Conservation (phyloP, 2,329 filamentous ascomycete genomes). For the Trichoderma gracile region DNA sequence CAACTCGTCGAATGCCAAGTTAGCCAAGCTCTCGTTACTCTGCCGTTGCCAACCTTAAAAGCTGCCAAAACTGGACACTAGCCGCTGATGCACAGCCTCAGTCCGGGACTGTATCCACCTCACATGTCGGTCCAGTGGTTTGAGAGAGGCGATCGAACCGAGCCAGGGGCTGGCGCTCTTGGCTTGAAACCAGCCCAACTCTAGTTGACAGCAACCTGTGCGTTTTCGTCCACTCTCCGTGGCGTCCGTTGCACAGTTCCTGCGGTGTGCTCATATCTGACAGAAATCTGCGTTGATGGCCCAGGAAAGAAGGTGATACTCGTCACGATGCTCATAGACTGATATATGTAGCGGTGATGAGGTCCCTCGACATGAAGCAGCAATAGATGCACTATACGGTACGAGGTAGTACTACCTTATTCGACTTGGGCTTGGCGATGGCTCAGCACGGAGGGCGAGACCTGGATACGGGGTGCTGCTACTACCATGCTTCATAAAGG, state of each 20-base stretch:
- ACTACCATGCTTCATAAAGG: not conserved
- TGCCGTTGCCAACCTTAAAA: slow-evolving; percentile 6
- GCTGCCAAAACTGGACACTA: slow-evolving; percentile 18
- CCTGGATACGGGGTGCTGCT: not conserved
- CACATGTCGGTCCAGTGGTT: slow-evolving; percentile 19
- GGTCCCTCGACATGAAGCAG: not conserved
- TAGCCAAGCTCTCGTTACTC: not conserved
- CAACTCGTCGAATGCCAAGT: slow-evolving; percentile 1
- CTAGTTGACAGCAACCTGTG: not conserved
- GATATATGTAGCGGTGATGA: not conserved
- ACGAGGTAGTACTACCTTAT: too few species aligned
- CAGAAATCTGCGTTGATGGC: not conserved
- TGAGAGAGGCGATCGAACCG: slow-evolving; percentile 3
- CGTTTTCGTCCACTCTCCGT: not conserved
- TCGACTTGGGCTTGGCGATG: slow-evolving; percentile 11
- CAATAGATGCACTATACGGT: too few species aligned
- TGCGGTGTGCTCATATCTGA: not conserved
- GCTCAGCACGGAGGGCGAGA: slow-evolving; percentile 1
- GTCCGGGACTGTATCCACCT: slow-evolving; percentile 16
- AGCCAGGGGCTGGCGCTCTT: slow-evolving; percentile 13
- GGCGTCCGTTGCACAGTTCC: not conserved
- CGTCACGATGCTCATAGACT: not conserved
- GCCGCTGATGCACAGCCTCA: slow-evolving; percentile 23
- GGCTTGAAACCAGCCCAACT: slow-evolving; percentile 13
- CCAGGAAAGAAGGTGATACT: not conserved